These are phyloP conservation scores for Aspergillus luchuensis DNA, from an alignment of 2,329 filamentous ascomycete genomes.

Conservation along the genomic window DNA sequence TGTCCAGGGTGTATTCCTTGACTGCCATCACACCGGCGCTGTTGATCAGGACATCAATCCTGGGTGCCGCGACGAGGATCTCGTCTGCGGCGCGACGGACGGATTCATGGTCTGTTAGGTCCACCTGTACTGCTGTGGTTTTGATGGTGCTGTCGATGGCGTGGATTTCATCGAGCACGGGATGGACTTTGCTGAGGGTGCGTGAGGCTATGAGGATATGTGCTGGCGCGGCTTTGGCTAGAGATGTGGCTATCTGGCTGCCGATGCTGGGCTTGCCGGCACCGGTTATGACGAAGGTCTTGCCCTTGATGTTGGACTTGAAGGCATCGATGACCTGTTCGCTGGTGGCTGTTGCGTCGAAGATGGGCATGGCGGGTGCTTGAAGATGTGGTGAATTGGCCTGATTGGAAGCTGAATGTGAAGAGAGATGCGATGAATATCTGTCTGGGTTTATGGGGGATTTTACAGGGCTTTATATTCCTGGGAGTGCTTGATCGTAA, in stretches of 20 bases:
- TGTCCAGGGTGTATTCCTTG: constrained; percentile 25
- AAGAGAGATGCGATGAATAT: no score
- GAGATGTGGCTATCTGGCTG: constrained; percentile 1
- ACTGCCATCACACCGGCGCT: constrained; percentile 49
- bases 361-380: neutral
- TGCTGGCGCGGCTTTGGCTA: neutral
- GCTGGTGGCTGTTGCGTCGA: constrained; percentile 1
- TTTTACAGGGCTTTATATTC: no score
- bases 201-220: constrained; percentile 8
- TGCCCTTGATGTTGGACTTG: neutral
- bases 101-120: neutral
- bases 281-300: constrained; percentile 5
- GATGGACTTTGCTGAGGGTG: neutral
- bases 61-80: neutral
- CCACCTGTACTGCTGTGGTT: neutral
- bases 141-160: neutral
- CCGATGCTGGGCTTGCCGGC: constrained; percentile 6
- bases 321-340: constrained; percentile 3
- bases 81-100: neutral
- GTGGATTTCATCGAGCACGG: neutral
- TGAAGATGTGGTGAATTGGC: neutral
- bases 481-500: no score
- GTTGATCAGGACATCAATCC: constrained; percentile 38
- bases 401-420: neutral
- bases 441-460: no score